phyloP scores from a whole-genome alignment of 1,284 basidiomycete species.

The Polyporus tsugae region DNA sequence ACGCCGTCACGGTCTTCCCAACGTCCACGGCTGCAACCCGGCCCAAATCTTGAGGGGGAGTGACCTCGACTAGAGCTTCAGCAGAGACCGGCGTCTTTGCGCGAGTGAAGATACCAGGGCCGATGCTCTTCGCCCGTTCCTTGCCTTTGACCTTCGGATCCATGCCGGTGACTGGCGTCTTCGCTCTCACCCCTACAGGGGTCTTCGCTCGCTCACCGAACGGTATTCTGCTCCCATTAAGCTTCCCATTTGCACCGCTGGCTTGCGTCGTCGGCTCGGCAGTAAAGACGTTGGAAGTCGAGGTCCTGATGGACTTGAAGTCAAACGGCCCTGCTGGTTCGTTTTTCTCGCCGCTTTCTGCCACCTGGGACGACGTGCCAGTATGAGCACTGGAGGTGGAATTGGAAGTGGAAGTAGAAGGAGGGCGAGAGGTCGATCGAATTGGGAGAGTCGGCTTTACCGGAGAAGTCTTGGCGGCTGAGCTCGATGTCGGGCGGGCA shows the following conservation, averaged over 20 bases:
- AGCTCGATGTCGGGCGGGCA: slow-evolving; percentile 43
- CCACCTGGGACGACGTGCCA: neutral
- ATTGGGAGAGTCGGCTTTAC: slow-evolving; percentile 20
- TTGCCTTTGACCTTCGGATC: neutral
- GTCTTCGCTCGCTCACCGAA: slow-evolving; percentile 1
- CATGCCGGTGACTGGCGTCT: neutral
- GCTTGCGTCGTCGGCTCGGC: neutral
- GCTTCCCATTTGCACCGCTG: neutral
- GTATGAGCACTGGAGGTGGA: neutral
- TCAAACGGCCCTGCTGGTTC: slow-evolving; percentile 8
- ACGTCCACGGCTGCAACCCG: neutral
- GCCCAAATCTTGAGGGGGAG: neutral
- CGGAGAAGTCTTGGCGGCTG: slow-evolving; percentile 39
- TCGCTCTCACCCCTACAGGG: neutral
- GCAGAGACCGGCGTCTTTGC: neutral
- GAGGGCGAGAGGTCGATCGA: neutral
- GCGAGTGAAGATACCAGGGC: neutral
- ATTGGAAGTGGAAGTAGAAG: neutral
- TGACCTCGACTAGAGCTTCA: neutral
- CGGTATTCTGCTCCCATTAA: neutral
- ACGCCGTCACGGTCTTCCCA: neutral
- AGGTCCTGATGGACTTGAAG: neutral
- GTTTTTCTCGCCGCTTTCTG: neutral
- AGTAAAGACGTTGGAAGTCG: neutral
- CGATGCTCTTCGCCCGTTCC: slow-evolving; percentile 8